Evolutionary conservation across 2,329 filamentous ascomycete species (phyloP), one percentile per base, ranked within the genome.

Genomic region (Corinectria fuckeliana): DNA sequence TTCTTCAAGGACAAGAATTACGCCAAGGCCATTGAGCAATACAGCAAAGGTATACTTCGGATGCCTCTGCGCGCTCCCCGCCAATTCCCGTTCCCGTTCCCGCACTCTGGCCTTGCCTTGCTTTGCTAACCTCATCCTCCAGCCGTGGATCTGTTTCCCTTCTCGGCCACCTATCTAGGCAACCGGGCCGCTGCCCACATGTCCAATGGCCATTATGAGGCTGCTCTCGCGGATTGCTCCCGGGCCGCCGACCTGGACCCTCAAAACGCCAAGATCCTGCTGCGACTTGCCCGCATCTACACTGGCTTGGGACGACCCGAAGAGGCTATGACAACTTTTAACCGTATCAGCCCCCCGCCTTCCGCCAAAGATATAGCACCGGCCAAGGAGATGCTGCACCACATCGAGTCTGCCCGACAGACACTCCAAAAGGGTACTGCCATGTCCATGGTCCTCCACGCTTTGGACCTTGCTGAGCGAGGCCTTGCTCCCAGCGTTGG

Each of bases 1-100:
- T 94, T 92, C 73, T 99, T 97, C 85, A 98, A 97, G 81, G 91
- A 93, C 64, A 92, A 90, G 74, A 91, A 97, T 72, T 99, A 94
- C 76, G 80, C 83, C 61, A 90, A 91, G 73, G 94, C 95, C 21
- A 93, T 98, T 74, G 86, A 91, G 68, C 92, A 97, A 77, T 99
- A 98, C 77, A 92, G 91, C 68, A 97, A 96, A 86, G 94, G 94
- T 97, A 82, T 74, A 75, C 61, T 32, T 50, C 30, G 25, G 41
- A 52, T 25, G 26, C 23, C 39, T 54, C 28, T 42, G 50, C 32
- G n/a, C 23, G 23, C 20, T n/a, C 52, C 51, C 23, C 14, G 30
- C 50, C 26, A 26, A 34, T 16, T 54, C 41, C 28, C n/a, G 18
- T 18, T 36, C 32, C 28, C 16, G 39, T 32, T 34, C 45, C 44